These are phyloP conservation scores for Colletotrichum salicis DNA, from an alignment of 2,329 filamentous ascomycete genomes.

Conservation along the genomic window DNA sequence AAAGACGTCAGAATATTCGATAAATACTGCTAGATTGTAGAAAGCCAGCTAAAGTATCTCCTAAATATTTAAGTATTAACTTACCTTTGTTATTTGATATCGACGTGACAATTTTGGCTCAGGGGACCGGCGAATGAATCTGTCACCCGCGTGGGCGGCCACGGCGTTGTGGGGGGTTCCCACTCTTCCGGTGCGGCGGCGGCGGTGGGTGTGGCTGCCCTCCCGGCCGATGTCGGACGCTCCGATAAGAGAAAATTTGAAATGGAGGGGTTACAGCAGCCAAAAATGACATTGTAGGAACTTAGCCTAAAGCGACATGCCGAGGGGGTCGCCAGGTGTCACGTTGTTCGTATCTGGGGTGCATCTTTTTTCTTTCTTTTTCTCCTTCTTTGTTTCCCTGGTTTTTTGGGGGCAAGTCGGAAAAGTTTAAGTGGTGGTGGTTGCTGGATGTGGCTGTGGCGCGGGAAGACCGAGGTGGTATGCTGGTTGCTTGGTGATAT, in stretches of 20 bases:
- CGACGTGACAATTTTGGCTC: too few species aligned
- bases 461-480: too few species aligned
- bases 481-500: too few species aligned
- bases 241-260: neutral
- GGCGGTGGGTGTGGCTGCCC: neutral
- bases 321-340: neutral
- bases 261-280: neutral
- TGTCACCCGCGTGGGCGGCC: too few species aligned
- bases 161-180: neutral
- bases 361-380: neutral
- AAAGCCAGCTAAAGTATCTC: too few species aligned
- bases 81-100: too few species aligned
- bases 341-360: too few species aligned
- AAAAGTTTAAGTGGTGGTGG: neutral
- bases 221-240: conserved; percentile 28
- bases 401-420: neutral
- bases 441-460: neutral
- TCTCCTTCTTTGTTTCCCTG: neutral
- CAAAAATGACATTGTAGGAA: neutral
- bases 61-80: too few species aligned
- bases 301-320: neutral
- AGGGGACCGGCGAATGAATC: too few species aligned
- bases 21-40: too few species aligned
- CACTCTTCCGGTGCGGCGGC: conserved; percentile 3
- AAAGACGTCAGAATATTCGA: too few species aligned